Evolutionary conservation across 768 basidiomycete genomes (phyloP).

Genomic region (Kwoniella europaea): DNA sequence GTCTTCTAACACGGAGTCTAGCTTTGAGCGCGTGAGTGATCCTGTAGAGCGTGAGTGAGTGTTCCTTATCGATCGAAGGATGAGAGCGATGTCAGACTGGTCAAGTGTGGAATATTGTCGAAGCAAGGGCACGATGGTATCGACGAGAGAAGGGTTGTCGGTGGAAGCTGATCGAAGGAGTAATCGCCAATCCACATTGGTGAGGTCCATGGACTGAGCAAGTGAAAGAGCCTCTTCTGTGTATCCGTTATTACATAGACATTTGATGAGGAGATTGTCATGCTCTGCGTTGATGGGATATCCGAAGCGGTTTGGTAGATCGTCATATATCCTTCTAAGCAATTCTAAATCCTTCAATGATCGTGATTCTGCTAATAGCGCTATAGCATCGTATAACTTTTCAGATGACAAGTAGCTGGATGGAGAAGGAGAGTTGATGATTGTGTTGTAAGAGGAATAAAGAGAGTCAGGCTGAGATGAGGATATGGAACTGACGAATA

Average conservation of each 20-base stretch:
- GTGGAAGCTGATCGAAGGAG: constrained; percentile 7
- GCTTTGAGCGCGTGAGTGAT: neutral
- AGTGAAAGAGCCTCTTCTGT: constrained; percentile 16
- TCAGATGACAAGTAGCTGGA: neutral
- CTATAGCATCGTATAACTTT: neutral
- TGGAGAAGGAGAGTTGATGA: neutral
- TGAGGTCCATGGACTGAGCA: neutral
- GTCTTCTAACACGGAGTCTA: neutral
- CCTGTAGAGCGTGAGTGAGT: neutral
- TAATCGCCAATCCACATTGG: constrained; percentile 5
- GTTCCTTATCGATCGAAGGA: constrained; percentile 6
- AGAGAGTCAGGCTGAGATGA: neutral
- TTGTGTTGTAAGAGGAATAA: constrained; percentile 2
- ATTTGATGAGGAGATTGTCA: neutral
- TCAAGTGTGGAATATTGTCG: neutral
- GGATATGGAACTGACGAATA: constrained; percentile 2
- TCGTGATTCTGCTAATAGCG: neutral
- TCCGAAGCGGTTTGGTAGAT: constrained; percentile 5
- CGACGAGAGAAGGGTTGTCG: constrained; percentile 1
- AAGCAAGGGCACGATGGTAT: constrained; percentile 2
- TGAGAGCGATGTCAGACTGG: constrained; percentile 3
- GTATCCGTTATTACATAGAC: constrained; percentile 1
- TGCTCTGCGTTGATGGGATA: neutral
- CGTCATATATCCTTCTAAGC: constrained; percentile 18
- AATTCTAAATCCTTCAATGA: neutral